phyloP scores from a whole-genome alignment of 23 red algal species.

The Agarophyton chilense region DNA sequence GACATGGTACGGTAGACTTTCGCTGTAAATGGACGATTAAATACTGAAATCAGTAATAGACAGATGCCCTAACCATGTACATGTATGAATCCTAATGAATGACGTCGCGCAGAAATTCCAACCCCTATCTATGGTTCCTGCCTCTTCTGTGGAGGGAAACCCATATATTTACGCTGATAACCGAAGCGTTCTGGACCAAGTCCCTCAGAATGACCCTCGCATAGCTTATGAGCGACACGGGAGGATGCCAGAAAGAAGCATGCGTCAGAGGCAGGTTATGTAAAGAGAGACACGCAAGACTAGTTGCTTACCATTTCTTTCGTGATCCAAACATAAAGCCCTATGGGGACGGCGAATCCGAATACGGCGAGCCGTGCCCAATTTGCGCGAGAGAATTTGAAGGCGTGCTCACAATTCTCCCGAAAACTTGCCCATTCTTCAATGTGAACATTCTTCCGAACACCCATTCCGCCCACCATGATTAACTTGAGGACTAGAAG shows the following conservation, averaged over 20 bases:
- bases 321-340: conserved; percentile 40
- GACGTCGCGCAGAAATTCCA: background rate
- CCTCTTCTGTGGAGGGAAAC: background rate
- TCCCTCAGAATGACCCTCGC: conserved; percentile 14
- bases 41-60: background rate
- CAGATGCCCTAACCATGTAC: too few relatives aligned
- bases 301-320: conserved; percentile 57
- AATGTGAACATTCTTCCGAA: conserved; percentile 74
- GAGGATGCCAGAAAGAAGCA: background rate
- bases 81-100: background rate
- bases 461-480: conserved; percentile 75
- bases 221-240: background rate
- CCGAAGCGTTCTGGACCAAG: background rate
- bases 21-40: background rate
- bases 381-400: conserved; percentile 48
- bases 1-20: background rate
- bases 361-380: conserved; percentile 65
- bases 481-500: background rate
- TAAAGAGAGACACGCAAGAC: background rate
- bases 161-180: conserved; percentile 13
- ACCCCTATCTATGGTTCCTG: background rate
- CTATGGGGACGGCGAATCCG: conserved; percentile 63
- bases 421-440: conserved; percentile 77
- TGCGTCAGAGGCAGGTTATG: background rate
- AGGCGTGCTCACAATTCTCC: conserved; percentile 73